phyloP scores from a whole-genome alignment of 1,284 basidiomycete genomes.

The Pseudozyma sp. region DNA sequence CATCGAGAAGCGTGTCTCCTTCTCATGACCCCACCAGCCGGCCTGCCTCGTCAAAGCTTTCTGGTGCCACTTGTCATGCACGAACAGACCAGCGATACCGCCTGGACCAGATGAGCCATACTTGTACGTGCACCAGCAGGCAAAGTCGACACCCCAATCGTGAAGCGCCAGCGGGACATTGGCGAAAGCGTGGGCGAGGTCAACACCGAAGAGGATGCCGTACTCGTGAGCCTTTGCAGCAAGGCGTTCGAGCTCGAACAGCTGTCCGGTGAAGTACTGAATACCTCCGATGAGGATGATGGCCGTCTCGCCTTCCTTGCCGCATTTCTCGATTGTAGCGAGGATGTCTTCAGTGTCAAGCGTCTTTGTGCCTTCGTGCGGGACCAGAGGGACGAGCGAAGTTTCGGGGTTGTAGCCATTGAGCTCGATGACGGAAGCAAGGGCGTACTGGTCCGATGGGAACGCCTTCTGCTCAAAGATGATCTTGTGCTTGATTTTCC shows the following conservation, averaged over 20 bases:
- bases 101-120: conserved; percentile 97
- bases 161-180: conserved; percentile 91
- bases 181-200: conserved; percentile 93
- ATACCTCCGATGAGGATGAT: conserved; percentile 62
- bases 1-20: conserved; percentile 90
- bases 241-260: conserved; percentile 86
- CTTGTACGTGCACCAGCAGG: conserved; percentile 72
- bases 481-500: conserved; percentile 80
- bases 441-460: conserved; percentile 96
- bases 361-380: conserved; percentile 84
- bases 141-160: conserved; percentile 95
- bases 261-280: conserved; percentile 98
- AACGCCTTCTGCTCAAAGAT: conserved; percentile 94
- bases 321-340: conserved; percentile 74
- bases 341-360: conserved; percentile 92
- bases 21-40: conserved; percentile 98
- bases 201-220: conserved; percentile 94
- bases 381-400: conserved; percentile 82
- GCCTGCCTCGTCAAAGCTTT: conserved; percentile 75
- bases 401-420: conserved; percentile 82
- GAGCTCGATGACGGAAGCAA: conserved; percentile 84
- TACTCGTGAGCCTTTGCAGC: conserved; percentile 79
- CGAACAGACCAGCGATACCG: conserved; percentile 90
- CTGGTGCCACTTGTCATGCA: conserved; percentile 79
- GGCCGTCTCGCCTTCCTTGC: conserved; percentile 59